Evolutionary conservation across 148 eudicot genomes (phyloP).

Genomic region (Heliamphora exappendiculata): DNA sequence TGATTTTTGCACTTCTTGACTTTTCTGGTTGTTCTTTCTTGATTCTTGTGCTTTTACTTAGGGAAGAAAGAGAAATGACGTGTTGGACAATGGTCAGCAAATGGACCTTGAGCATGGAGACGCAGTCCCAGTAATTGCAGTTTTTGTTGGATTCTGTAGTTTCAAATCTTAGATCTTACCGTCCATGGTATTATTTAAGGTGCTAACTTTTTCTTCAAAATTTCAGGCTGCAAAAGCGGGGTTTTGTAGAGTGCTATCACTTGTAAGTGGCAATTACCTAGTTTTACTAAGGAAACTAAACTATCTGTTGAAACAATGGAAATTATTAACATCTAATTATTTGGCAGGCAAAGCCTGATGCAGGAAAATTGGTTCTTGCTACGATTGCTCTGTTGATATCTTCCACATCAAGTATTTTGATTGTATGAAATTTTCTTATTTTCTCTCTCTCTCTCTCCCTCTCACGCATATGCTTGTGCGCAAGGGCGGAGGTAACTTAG

Average conservation of each 20-base stretch:
- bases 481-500: no score
- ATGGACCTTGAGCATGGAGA: constrained; percentile 76
- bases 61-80: constrained; percentile 34
- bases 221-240: constrained; percentile 80
- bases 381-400: constrained; percentile 77
- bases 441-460: not conserved
- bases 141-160: not conserved
- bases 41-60: not conserved
- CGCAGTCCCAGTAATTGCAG: constrained; percentile 43
- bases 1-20: not conserved
- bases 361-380: constrained; percentile 57
- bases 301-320: not conserved
- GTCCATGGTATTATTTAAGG: not conserved
- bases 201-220: constrained; percentile 20
- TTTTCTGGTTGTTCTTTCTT: not conserved
- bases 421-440: constrained; percentile 38
- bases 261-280: constrained; percentile 41
- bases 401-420: constrained; percentile 59
- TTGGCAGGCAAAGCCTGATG: constrained; percentile 81
- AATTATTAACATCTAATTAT: constrained; percentile 1
- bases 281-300: not conserved
- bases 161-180: not conserved
- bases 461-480: no score
- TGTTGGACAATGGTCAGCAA: constrained; percentile 26
- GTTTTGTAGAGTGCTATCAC: constrained; percentile 59